A percentile compares a stretch with the other conserved stretches of the same genome.
Evolutionary conservation across 2,329 filamentous ascomycete species (phyloP).

Genomic region (Xylogone sp.): DNA sequence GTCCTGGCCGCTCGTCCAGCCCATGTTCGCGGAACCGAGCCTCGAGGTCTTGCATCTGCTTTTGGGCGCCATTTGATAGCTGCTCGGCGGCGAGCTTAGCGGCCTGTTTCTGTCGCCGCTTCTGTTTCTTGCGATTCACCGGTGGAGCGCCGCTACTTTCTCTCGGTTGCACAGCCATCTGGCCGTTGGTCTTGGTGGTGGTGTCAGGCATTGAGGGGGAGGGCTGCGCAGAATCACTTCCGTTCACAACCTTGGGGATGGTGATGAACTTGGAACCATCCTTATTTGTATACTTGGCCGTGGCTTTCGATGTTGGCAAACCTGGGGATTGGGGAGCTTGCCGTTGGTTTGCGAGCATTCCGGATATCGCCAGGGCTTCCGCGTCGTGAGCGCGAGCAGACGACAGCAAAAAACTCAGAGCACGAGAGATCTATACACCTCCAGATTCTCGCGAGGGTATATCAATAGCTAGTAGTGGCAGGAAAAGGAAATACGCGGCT

Average conservation of each 20-base stretch:
- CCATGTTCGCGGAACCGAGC: slow-evolving; percentile 23
- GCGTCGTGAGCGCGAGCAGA: background rate
- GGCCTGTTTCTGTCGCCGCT: slow-evolving; percentile 74
- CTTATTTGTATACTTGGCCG: slow-evolving; percentile 63
- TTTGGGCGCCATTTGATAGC: slow-evolving; percentile 18
- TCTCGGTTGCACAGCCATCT: slow-evolving; percentile 20
- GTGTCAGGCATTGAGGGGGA: slow-evolving; percentile 39
- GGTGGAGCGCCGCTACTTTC: slow-evolving; percentile 33
- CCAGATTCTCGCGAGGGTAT: background rate
- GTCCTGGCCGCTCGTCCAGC: slow-evolving; percentile 23
- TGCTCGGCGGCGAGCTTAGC: slow-evolving; percentile 29
- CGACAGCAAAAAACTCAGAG: background rate
- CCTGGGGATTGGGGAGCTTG: slow-evolving; percentile 45
- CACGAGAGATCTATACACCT: background rate
- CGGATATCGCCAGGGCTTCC: slow-evolving; percentile 13
- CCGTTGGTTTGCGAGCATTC: slow-evolving; percentile 50
- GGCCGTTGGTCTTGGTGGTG: slow-evolving; percentile 26
- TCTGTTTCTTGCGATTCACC: slow-evolving; percentile 93
- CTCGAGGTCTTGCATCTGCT: slow-evolving; percentile 23
- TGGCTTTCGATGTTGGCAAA: slow-evolving; percentile 48
- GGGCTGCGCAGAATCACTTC: slow-evolving; percentile 48
- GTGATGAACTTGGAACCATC: slow-evolving; percentile 68
- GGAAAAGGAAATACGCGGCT: background rate
- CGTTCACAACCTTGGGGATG: slow-evolving; percentile 50
- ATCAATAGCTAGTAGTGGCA: background rate